These are phyloP conservation scores for Monilinia laxa DNA, from an alignment of 2,329 filamentous ascomycete genomes.

Conservation along the genomic window DNA sequence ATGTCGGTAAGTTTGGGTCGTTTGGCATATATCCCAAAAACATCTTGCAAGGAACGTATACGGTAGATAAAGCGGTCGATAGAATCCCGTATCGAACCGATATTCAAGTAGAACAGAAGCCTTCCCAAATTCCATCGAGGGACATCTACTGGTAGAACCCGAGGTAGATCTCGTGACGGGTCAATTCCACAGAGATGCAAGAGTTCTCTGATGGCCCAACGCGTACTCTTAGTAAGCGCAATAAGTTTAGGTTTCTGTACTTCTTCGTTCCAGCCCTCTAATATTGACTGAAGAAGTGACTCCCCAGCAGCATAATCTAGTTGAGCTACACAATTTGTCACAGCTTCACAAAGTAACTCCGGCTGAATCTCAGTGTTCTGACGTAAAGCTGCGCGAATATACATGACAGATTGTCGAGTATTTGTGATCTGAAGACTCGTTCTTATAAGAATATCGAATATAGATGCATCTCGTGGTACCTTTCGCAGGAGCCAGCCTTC, in stretches of 20 bases:
- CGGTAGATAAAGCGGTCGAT: conserved; percentile 22
- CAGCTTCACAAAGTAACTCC: conserved; percentile 29
- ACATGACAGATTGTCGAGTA: conserved; percentile 30
- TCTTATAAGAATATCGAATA: conserved; percentile 38
- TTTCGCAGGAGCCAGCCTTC: conserved; percentile 31
- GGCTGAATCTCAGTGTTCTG: conserved; percentile 32
- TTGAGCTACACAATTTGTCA: conserved; percentile 30
- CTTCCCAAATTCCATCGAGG: conserved; percentile 26
- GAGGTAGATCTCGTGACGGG: conserved; percentile 20
- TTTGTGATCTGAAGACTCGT: conserved; percentile 32
- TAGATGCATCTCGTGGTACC: conserved; percentile 29
- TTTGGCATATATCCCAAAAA: not conserved
- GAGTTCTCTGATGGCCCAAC: conserved; percentile 31
- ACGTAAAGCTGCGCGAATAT: conserved; percentile 35
- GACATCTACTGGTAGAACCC: conserved; percentile 23
- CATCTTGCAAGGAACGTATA: not conserved
- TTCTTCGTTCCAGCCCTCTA: conserved; percentile 31
- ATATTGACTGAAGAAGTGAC: conserved; percentile 32
- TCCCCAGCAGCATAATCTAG: conserved; percentile 32
- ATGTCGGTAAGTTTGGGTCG: not conserved
- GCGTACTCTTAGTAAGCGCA: conserved; percentile 26
- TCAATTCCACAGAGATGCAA: conserved; percentile 34
- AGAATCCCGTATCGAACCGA: conserved; percentile 27
- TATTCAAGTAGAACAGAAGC: conserved; percentile 29
- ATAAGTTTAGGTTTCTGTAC: conserved; percentile 11